These are phyloP conservation scores for Fulvia fulva DNA, from an alignment of 2,329 filamentous ascomycete genomes.

Conservation along the genomic window DNA sequence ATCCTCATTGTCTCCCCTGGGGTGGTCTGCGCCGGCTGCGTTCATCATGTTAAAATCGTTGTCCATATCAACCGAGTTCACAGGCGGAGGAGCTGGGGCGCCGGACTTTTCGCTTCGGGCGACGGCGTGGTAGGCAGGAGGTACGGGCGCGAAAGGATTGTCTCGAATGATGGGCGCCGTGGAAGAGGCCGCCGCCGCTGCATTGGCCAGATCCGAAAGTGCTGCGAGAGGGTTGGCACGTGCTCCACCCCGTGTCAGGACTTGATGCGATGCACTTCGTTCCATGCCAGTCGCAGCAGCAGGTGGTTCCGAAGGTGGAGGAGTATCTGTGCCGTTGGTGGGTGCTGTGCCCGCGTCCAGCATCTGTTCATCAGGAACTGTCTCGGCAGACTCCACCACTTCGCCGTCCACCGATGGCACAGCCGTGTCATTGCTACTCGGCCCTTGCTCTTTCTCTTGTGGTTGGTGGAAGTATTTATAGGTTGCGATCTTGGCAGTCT, in stretches of 20 bases:
- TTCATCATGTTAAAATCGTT: constrained; percentile 49
- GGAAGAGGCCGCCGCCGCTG: constrained; percentile 34
- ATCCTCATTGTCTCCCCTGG: constrained; percentile 15
- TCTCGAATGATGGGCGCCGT: constrained; percentile 25
- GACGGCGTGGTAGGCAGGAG: constrained; percentile 44
- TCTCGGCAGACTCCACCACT: constrained; percentile 27
- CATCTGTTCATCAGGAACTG: constrained; percentile 23
- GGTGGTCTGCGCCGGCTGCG: constrained; percentile 23
- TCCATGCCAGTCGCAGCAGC: constrained; percentile 52
- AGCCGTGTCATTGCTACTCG: constrained; percentile 27
- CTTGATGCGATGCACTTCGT: constrained; percentile 55
- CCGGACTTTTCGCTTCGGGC: constrained; percentile 44
- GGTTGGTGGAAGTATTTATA: constrained; percentile 55
- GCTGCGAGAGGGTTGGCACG: constrained; percentile 48
- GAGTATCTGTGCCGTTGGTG: constrained; percentile 25
- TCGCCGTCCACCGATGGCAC: constrained; percentile 31
- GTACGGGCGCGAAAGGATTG: constrained; percentile 44
- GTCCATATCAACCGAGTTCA: constrained; percentile 43
- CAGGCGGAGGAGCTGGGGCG: constrained; percentile 44
- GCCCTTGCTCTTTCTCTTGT: constrained; percentile 23
- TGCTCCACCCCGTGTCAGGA: constrained; percentile 48
- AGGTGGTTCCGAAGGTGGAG: constrained; percentile 27
- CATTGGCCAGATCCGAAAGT: constrained; percentile 53
- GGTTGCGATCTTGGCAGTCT: constrained; percentile 57
- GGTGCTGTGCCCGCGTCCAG: constrained; percentile 22